A percentile compares a stretch with the other conserved stretches of the same genome.
Conservation (phyloP, 1,139 yeast genomes). For the Nakaseomyces delphensis region DNA sequence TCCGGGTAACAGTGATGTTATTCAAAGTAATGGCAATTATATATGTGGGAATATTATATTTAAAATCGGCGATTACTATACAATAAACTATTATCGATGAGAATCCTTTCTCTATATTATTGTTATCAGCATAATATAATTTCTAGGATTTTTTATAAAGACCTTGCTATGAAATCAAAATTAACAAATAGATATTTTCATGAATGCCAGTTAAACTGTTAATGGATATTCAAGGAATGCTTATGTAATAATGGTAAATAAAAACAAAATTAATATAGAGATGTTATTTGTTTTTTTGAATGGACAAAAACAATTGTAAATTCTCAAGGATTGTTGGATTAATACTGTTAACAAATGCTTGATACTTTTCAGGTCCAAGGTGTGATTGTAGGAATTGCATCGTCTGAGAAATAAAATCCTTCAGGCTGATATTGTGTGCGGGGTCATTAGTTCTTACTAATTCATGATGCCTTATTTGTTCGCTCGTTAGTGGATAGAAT, state of each 20-base stretch:
- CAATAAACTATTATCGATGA: too few relatives aligned
- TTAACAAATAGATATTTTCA: too few relatives aligned
- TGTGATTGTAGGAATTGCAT: constrained; percentile 27
- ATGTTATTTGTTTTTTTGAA: constrained; percentile 6
- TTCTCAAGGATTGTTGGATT: constrained; percentile 31
- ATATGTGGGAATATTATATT: too few relatives aligned
- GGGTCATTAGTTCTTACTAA: constrained; percentile 46
- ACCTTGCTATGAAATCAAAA: too few relatives aligned
- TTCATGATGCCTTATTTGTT: constrained; percentile 45
- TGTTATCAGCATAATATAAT: background rate
- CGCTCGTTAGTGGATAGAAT: constrained; percentile 39
- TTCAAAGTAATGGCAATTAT: background rate
- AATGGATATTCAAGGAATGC: too few relatives aligned
- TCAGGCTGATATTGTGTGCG: constrained; percentile 47
- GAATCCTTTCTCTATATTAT: background rate
- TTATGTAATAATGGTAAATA: background rate
- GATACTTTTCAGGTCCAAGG: constrained; percentile 29
- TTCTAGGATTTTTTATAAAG: too few relatives aligned
- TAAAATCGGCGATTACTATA: too few relatives aligned
- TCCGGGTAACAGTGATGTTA: constrained; percentile 1
- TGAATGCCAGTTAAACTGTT: too few relatives aligned
- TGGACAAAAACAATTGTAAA: constrained; percentile 29
- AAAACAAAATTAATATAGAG: background rate
- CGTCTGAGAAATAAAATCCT: constrained; percentile 30
- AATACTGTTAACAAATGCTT: constrained; percentile 20